Evolutionary conservation across 179 eudicot species (phyloP).

Genomic region (Carnegiea gigantea): DNA sequence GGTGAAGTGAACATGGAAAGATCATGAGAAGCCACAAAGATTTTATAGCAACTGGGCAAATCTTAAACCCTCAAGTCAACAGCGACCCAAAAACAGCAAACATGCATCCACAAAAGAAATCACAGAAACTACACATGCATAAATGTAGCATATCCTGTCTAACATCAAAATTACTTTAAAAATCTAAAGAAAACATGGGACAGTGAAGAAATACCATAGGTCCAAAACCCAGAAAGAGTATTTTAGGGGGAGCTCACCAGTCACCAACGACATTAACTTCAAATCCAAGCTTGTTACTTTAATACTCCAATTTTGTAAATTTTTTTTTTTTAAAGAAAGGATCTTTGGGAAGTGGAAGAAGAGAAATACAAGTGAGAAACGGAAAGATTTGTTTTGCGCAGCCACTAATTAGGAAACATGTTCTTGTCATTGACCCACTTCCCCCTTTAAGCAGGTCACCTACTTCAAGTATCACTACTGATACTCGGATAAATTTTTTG

Average conservation of each 20-base stretch:
- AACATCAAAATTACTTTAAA: neutral
- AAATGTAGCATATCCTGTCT: neutral
- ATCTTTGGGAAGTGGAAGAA: neutral
- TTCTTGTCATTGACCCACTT: conserved; percentile 21
- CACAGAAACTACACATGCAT: conserved; percentile 21
- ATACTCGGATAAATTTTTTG: neutral
- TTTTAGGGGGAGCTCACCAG: neutral
- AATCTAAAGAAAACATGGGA: neutral
- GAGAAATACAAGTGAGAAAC: neutral
- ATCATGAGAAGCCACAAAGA: conserved; percentile 15
- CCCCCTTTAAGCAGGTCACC: conserved; percentile 20
- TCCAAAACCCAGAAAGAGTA: neutral
- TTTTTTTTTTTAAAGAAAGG: neutral
- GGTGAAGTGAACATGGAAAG: neutral
- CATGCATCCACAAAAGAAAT: conserved; percentile 12
- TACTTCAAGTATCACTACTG: neutral
- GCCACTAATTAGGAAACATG: conserved; percentile 23
- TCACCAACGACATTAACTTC: neutral
- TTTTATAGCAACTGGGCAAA: conserved; percentile 15
- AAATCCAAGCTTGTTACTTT: neutral
- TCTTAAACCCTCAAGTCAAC: conserved; percentile 22
- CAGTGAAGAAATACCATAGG: neutral
- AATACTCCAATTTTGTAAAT: neutral
- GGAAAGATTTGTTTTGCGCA: neutral
- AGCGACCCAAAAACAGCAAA: conserved; percentile 26